Evolutionary conservation across 768 basidiomycete genomes (phyloP), one percentile per base, ranked within the genome.

Genomic region (Flagelloscypha sp.): DNA sequence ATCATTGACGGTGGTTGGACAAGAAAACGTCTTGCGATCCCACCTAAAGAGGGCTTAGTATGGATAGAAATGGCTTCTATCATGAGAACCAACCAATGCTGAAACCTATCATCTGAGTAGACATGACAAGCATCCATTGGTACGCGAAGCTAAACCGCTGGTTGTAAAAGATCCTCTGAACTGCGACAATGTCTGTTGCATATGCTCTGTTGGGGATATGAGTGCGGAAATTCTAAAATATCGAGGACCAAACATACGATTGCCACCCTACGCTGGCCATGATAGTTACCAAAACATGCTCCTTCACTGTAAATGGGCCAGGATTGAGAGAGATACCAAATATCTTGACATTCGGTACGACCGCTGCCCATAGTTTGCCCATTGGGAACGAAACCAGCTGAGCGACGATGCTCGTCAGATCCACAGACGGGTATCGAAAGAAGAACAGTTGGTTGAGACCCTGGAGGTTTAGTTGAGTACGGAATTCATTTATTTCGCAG

Each of bases 71-170:
- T 21, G 30, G 48, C 46, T 68, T 65, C 66, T 68, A 5, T 64
- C 64, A 0, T 65, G 73, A 44, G 64, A 87, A 45, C 46, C 74
- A 50, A 63, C 85, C 86, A 37, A 87, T 75, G 4, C 84, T 86
- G 63, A 88, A 88, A 9, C 87, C 84, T 36, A 87, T 84, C 36
- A 85, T 59, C 48, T 82, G 79, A 1, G 78, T 77, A 20, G 74
- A 79, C 59, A 86, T 74, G 17, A 87, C 79, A 15, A 86, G 58
- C 55, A 86, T 72, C 78, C 84, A 82, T 59, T 84, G 81, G 54
- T 86, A 83, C 71, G 43, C 50, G 38, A 71, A 83, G 40, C 67
- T 65, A 52, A 75, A 81, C 41, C 54, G 66, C 51, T 76, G 82
- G 44, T 76, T 59, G 48, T 85, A 87, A 50, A 67, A 84, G 7